Base-by-base conservation (phyloP, 78 protist genomes). In the Polysphondylium violaceum region DNA sequence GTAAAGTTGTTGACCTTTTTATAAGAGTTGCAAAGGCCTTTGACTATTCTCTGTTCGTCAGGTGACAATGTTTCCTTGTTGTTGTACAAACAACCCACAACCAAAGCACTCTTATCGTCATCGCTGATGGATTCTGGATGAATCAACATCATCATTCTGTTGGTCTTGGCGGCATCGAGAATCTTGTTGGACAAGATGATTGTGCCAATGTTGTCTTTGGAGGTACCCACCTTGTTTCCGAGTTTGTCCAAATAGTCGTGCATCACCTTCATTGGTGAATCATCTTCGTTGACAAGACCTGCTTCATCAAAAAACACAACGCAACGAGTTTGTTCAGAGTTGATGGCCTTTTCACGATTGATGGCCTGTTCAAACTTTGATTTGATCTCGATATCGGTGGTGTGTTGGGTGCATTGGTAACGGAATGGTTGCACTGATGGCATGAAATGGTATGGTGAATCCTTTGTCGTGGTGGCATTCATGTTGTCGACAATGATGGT, bases 121-220 rank as follows among this genome's bases (percentile, higher is more conserved):
- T 40, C 55, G 0, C 74, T 47, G 41, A 83, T 69, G 58, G 7
- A 43, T 2, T 14, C 36, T 27, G 91, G 91, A 51, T 83, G 91
- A 16, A 83, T 38, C 4, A 83, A 33, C 11, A 83, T 14, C 43
- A 83, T 38, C 91, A 83, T 83, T 41, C 91, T 53, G 58, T 69
- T 83, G 58, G 91, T 69, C 53, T 83, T 83, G 33, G 91, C 91
- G 12, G 91, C 91, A 58, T 83, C 91, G 35, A 83, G 44, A 19
- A 83, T 35, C 31, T 69, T 67, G 50, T 83, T 83, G 4, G 91
- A 83, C 0, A 83, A 43, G 16, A 83, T 83, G 5, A 83, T 38
- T 14, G 69, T 71, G 21, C 71, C 50, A 9, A 83, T 60, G 29
- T 83, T 67, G 43, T 47, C 43, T 41, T 47, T 7, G 2, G 43